Evolutionary conservation across 2,329 filamentous ascomycete species (phyloP).

Genomic region (Xylariaceae sp.): DNA sequence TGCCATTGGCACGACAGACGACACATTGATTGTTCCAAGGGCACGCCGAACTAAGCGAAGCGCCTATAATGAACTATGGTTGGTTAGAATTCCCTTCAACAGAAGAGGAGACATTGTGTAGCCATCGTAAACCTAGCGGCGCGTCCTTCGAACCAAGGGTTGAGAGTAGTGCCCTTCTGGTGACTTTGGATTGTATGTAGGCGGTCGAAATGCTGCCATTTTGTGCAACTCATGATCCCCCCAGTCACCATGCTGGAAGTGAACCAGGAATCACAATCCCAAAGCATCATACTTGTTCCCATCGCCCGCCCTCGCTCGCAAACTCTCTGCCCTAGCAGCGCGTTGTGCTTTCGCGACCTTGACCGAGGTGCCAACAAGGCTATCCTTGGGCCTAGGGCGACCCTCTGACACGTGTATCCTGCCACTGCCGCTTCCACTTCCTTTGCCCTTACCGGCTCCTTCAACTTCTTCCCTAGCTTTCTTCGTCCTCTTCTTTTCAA

Average conservation of each 20-base stretch:
- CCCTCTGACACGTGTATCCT: neutral
- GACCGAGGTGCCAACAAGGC: conserved; percentile 1
- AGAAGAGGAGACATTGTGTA: no score
- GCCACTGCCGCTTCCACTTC: neutral
- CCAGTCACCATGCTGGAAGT: neutral
- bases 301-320: conserved; percentile 21
- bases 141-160: no score
- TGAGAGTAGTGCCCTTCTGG: no score
- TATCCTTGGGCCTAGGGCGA: conserved; percentile 1
- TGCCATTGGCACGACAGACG: neutral
- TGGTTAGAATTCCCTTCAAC: no score
- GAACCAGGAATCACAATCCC: conserved; percentile 38
- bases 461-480: conserved; percentile 24
- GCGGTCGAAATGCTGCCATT: no score
- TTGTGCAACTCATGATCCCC: no score
- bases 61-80: no score
- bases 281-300: conserved; percentile 44
- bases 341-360: conserved; percentile 27
- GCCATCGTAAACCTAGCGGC: no score
- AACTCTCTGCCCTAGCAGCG: conserved; percentile 28
- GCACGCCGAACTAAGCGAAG: neutral
- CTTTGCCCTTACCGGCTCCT: neutral
- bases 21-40: neutral
- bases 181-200: no score
- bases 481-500: conserved; percentile 32